Evolutionary conservation across 2,329 filamentous ascomycete genomes (phyloP).

Genomic region (Colletotrichum abscissum): DNA sequence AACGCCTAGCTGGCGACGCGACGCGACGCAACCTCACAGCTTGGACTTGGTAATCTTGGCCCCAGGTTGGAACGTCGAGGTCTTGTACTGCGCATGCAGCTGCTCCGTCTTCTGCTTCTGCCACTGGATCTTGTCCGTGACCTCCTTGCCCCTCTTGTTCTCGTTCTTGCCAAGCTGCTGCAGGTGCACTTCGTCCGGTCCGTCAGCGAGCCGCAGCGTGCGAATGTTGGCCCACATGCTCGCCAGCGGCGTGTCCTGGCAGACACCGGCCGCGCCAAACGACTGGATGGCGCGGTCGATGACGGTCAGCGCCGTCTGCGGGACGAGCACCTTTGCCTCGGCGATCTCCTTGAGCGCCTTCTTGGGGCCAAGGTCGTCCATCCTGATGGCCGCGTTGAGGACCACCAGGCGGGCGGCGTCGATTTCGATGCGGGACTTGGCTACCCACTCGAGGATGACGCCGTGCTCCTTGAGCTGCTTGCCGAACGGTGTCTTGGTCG

Average conservation of each 20-base stretch:
- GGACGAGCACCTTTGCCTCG: slow-evolving; percentile 92
- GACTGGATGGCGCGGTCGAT: slow-evolving; percentile 96
- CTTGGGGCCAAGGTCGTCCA: slow-evolving; percentile 91
- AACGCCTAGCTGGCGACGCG: slow-evolving; percentile 3
- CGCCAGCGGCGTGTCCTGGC: slow-evolving; percentile 93
- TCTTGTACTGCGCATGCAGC: slow-evolving; percentile 70
- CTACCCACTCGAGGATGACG: slow-evolving; percentile 95
- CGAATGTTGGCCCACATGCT: slow-evolving; percentile 84
- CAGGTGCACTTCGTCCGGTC: slow-evolving; percentile 95
- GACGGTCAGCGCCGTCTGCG: slow-evolving; percentile 82
- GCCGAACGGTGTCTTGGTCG: slow-evolving; percentile 89
- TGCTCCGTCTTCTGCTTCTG: slow-evolving; percentile 75
- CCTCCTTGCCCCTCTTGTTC: slow-evolving; percentile 74
- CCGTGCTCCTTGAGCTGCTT: slow-evolving; percentile 89
- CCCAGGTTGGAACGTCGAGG: slow-evolving; percentile 60
- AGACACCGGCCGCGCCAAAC: slow-evolving; percentile 90
- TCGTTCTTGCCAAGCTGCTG: slow-evolving; percentile 85
- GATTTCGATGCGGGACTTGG: slow-evolving; percentile 91
- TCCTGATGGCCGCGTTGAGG: slow-evolving; percentile 93
- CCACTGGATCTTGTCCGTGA: slow-evolving; percentile 69
- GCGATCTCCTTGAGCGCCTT: slow-evolving; percentile 92
- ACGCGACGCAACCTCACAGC: slow-evolving; percentile 48
- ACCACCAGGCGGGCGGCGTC: slow-evolving; percentile 91
- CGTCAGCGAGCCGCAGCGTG: slow-evolving; percentile 89
- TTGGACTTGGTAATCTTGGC: slow-evolving; percentile 61